Conservation (phyloP, 345 rosid species). For the Ailanthus altissimus region DNA sequence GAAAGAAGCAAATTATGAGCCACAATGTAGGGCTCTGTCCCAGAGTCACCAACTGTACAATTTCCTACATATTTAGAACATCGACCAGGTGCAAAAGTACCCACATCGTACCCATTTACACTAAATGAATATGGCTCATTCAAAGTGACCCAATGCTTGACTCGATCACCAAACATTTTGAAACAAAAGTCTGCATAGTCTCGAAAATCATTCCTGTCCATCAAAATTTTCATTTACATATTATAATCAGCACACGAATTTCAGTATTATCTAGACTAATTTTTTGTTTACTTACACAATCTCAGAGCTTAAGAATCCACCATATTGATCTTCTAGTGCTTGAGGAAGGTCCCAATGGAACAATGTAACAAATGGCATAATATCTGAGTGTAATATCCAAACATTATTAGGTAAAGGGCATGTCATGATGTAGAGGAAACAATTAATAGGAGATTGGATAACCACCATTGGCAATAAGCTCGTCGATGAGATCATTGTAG, state of each 20-base stretch:
- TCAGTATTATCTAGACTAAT: background rate
- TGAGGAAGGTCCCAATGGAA: constrained; percentile 67
- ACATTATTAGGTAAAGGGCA: too few species aligned
- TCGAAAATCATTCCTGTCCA: constrained; percentile 23
- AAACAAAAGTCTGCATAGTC: constrained; percentile 34
- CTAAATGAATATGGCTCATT: constrained; percentile 27
- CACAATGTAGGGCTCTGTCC: constrained; percentile 15
- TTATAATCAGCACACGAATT: too few species aligned
- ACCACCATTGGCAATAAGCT: constrained; percentile 46
- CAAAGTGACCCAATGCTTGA: constrained; percentile 34
- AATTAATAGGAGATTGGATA: background rate
- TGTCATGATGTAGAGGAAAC: too few species aligned
- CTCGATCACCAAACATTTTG: constrained; percentile 35
- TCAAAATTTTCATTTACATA: too few species aligned
- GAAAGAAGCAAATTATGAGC: constrained; percentile 14
- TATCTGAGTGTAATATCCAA: constrained; percentile 25
- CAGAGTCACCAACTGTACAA: constrained; percentile 23
- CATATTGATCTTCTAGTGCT: constrained; percentile 56
- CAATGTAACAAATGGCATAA: constrained; percentile 54
- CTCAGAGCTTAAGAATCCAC: constrained; percentile 47
- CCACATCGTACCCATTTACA: constrained; percentile 30
- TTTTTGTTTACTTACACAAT: constrained; percentile 36
- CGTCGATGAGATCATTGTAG: constrained; percentile 58
- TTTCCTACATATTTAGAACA: constrained; percentile 23
- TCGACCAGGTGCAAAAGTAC: constrained; percentile 30